Conservation (phyloP, 352 stramenopile species). For the Phytophthora megakarya region DNA sequence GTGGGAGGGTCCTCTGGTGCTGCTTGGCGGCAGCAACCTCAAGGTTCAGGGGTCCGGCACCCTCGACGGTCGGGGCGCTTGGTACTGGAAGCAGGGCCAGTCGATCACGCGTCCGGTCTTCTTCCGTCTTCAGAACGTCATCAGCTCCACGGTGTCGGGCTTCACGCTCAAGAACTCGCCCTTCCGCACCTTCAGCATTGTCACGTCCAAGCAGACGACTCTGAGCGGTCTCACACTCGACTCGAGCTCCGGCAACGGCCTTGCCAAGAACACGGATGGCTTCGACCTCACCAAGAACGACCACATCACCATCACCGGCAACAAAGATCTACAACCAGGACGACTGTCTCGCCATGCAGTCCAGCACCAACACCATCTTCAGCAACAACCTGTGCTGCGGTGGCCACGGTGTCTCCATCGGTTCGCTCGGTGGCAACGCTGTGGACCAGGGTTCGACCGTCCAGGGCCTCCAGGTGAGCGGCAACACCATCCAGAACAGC, state of each 20-base stretch:
- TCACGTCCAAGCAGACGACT: slow-evolving; percentile 23
- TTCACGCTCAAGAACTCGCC: slow-evolving; percentile 42
- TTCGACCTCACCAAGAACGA: slow-evolving; percentile 19
- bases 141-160: slow-evolving; percentile 24
- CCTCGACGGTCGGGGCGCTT: slow-evolving; percentile 36
- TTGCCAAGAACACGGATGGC: slow-evolving; percentile 21
- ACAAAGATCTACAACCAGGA: slow-evolving; percentile 28
- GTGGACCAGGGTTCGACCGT: slow-evolving; percentile 29
- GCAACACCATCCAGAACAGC: slow-evolving; percentile 37
- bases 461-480: slow-evolving; percentile 20
- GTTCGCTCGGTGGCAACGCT: slow-evolving; percentile 34
- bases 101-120: slow-evolving; percentile 23
- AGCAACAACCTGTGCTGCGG: slow-evolving; percentile 19
- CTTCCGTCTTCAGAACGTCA: slow-evolving; percentile 11
- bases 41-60: slow-evolving; percentile 31
- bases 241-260: slow-evolving; percentile 9
- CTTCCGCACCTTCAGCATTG: slow-evolving; percentile 33
- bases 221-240: slow-evolving; percentile 11
- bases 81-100: slow-evolving; percentile 41
- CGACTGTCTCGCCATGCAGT: slow-evolving; percentile 22
- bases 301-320: slow-evolving; percentile 14
- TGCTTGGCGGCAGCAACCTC: slow-evolving; percentile 21
- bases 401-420: slow-evolving; percentile 35
- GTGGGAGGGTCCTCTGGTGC: slow-evolving; percentile 38
- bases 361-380: slow-evolving; percentile 28